Percentiles rank a stretch among this genome's conserved stretches.
phyloP scores from a whole-genome alignment of 2,329 filamentous ascomycete genomes.

The Colletotrichum truncatum region DNA sequence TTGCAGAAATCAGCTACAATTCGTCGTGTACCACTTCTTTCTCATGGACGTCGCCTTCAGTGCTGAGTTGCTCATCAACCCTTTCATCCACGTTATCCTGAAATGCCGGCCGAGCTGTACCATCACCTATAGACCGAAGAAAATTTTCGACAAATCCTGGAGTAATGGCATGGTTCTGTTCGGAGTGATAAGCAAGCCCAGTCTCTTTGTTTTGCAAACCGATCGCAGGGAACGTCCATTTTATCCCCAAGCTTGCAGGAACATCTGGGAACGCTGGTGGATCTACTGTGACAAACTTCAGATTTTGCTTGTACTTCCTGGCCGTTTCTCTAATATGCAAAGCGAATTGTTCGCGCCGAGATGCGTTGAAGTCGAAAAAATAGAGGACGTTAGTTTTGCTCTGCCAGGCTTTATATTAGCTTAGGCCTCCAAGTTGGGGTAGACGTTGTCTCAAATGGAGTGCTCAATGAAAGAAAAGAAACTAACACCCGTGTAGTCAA shows the following conservation, averaged over 20 bases:
- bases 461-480: too few relatives aligned
- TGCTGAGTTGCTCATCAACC: background rate
- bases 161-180: background rate
- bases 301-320: conserved; percentile 54
- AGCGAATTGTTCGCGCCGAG: conserved; percentile 46
- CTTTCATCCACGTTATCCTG: background rate
- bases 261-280: conserved; percentile 54
- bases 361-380: conserved; percentile 36
- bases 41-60: background rate
- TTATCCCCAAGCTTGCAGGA: conserved; percentile 45
- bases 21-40: conserved; percentile 1
- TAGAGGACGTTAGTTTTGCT: conserved; percentile 35
- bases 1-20: background rate
- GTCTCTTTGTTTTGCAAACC: conserved; percentile 13
- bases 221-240: conserved; percentile 24
- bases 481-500: conserved; percentile 36
- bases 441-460: too few relatives aligned
- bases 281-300: conserved; percentile 58
- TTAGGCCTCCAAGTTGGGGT: too few relatives aligned
- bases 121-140: background rate
- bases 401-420: background rate
- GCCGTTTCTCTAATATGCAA: conserved; percentile 47
- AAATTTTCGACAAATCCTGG: conserved; percentile 15
- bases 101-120: background rate
- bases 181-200: conserved; percentile 1